These are phyloP conservation scores for Exutisphaerella laricina DNA, from an alignment of 2,329 filamentous ascomycete species.

Conservation along the genomic window DNA sequence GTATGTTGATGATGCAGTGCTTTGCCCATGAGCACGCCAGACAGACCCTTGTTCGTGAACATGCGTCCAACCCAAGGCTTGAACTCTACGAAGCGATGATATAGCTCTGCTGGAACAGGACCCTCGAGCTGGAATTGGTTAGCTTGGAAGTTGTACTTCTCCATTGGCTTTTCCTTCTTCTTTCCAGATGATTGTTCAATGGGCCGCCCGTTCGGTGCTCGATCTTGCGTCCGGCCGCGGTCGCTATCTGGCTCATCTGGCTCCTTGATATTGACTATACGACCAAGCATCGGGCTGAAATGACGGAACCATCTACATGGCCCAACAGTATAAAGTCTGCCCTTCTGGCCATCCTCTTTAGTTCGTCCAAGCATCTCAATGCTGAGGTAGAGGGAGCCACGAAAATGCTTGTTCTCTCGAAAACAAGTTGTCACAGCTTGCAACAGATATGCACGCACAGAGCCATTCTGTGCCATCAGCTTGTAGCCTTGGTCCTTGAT, in stretches of 20 bases:
- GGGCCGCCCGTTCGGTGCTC: slow-evolving; percentile 5
- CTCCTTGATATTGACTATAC: slow-evolving; percentile 63
- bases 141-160: slow-evolving; percentile 77
- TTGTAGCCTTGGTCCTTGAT: slow-evolving; percentile 60
- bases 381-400: slow-evolving; percentile 65
- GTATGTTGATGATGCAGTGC: slow-evolving; percentile 85
- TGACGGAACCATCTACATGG: slow-evolving; percentile 75
- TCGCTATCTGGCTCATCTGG: slow-evolving; percentile 38
- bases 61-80: slow-evolving; percentile 82
- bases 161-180: slow-evolving; percentile 48
- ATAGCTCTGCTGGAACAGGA: slow-evolving; percentile 72
- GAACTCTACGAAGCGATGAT: slow-evolving; percentile 92
- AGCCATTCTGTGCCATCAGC: slow-evolving; percentile 77
- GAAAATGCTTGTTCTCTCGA: slow-evolving; percentile 58
- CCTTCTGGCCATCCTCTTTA: slow-evolving; percentile 52
- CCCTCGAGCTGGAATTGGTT: slow-evolving; percentile 84
- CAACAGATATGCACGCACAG: slow-evolving; percentile 77
- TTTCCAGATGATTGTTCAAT: too few relatives aligned
- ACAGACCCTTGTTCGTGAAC: slow-evolving; percentile 72
- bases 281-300: slow-evolving; percentile 81
- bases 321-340: slow-evolving; percentile 72
- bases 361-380: slow-evolving; percentile 74
- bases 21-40: slow-evolving; percentile 74
- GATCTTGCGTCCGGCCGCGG: neutral
- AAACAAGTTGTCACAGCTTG: slow-evolving; percentile 63